These are phyloP conservation scores for Globisporangium spiculum DNA, from an alignment of 352 stramenopile species.

Conservation along the genomic window DNA sequence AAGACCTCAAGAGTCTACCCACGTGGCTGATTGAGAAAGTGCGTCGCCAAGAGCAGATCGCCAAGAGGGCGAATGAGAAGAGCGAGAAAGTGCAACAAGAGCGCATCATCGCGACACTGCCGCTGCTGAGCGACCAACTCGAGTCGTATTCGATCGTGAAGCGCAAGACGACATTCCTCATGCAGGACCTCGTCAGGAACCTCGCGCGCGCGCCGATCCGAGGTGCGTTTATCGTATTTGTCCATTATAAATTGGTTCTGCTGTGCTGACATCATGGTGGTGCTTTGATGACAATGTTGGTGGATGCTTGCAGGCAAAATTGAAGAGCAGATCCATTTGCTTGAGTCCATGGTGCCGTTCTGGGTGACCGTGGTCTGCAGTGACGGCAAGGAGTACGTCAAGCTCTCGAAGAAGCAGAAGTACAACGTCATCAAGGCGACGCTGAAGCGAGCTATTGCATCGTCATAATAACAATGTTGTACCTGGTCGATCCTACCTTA, in stretches of 20 bases:
- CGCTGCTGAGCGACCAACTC: conserved; percentile 71
- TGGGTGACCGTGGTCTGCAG: conserved; percentile 67
- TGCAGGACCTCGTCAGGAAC: conserved; percentile 42
- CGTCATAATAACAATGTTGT: not conserved
- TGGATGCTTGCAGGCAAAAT: conserved; percentile 29
- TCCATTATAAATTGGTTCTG: not conserved
- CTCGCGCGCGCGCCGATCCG: conserved; percentile 48
- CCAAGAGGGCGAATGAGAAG: conserved; percentile 39
- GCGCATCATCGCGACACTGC: conserved; percentile 56
- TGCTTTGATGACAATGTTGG: not conserved
- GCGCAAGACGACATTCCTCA: conserved; percentile 56
- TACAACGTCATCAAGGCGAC: conserved; percentile 68
- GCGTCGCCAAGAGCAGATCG: conserved; percentile 46
- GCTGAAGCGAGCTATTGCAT: conserved; percentile 45
- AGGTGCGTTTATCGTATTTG: conserved; percentile 1
- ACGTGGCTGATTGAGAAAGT: conserved; percentile 78
- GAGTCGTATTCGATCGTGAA: conserved; percentile 67
- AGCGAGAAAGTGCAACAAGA: conserved; percentile 38
- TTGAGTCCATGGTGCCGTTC: conserved; percentile 68
- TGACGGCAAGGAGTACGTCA: conserved; percentile 68
- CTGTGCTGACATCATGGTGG: not conserved
- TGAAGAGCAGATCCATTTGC: conserved; percentile 64
- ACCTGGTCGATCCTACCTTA: not conserved
- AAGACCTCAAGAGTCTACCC: conserved; percentile 64
- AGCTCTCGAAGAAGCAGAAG: conserved; percentile 51